Evolutionary conservation across 371 early-diverging fungal genomes (phyloP).

Genomic region (Mucor ambiguus): DNA sequence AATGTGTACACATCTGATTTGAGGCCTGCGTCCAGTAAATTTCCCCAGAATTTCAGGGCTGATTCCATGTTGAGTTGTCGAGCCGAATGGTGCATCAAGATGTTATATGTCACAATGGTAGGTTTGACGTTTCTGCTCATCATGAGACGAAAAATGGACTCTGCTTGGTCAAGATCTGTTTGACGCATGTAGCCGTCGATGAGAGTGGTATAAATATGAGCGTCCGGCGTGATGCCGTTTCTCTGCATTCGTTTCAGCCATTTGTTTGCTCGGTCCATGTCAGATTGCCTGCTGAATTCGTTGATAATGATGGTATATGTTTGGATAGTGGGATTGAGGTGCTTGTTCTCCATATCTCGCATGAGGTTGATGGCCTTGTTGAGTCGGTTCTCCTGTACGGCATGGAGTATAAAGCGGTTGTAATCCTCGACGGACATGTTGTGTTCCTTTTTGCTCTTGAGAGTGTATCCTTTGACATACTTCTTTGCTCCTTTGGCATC

Average conservation of each 20-base stretch:
- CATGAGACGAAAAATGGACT: slow-evolving; percentile 41
- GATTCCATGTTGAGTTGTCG: slow-evolving; percentile 41
- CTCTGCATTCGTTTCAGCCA: slow-evolving; percentile 44
- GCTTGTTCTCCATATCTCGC: slow-evolving; percentile 33
- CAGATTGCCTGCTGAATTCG: slow-evolving; percentile 30
- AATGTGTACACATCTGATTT: slow-evolving; percentile 49
- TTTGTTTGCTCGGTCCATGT: slow-evolving; percentile 39
- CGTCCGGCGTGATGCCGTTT: slow-evolving; percentile 33
- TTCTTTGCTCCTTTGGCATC: not conserved
- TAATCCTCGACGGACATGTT: slow-evolving; percentile 20
- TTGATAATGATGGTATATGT: slow-evolving; percentile 48
- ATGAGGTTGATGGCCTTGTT: slow-evolving; percentile 40
- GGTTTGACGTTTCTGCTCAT: slow-evolving; percentile 38
- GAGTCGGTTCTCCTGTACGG: slow-evolving; percentile 19
- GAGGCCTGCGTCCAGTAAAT: slow-evolving; percentile 40
- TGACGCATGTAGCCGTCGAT: slow-evolving; percentile 55
- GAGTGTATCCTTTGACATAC: slow-evolving; percentile 8
- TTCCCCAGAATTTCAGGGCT: slow-evolving; percentile 44
- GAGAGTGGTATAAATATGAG: slow-evolving; percentile 45
- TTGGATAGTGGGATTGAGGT: slow-evolving; percentile 26
- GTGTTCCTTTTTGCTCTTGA: slow-evolving; percentile 22
- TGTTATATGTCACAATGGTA: slow-evolving; percentile 47
- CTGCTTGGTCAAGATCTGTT: slow-evolving; percentile 36
- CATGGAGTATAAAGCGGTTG: slow-evolving; percentile 27
- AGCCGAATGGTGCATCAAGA: slow-evolving; percentile 48